These are phyloP conservation scores for Boehmeria nivea DNA, from an alignment of 306 rosid genomes.

Conservation along the genomic window DNA sequence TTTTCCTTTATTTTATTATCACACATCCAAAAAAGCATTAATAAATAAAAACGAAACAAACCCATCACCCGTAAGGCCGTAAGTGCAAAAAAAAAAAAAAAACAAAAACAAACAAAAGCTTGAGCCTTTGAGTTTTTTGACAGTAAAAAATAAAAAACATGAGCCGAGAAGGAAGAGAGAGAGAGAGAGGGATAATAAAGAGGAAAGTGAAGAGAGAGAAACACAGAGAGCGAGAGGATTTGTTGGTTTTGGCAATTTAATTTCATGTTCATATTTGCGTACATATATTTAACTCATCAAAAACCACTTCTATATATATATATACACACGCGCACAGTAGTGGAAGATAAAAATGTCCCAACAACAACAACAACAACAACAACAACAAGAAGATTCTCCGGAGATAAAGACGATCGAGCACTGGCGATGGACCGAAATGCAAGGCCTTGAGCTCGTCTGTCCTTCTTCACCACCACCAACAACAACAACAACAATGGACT, in stretches of 20 bases:
- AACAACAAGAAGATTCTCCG: no score
- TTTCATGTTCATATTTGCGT: background rate
- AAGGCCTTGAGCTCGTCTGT: slow-evolving; percentile 70
- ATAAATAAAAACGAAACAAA: slow-evolving; percentile 15
- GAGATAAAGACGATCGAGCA: slow-evolving; percentile 80
- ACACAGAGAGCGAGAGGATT: slow-evolving; percentile 29
- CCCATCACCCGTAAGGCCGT: no score
- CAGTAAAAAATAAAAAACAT: no score
- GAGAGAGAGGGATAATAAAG: background rate
- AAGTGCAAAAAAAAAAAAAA: no score
- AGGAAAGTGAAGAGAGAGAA: no score
- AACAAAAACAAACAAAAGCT: background rate
- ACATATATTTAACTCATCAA: no score
- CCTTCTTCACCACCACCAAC: slow-evolving; percentile 19
- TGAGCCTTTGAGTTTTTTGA: background rate
- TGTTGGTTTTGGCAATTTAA: slow-evolving; percentile 10
- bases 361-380: slow-evolving; percentile 13
- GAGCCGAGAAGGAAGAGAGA: slow-evolving; percentile 24
- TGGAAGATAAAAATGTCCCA: background rate
- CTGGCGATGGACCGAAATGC: slow-evolving; percentile 99
- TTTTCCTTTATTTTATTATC: background rate
- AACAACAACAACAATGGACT: no score
- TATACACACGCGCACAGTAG: background rate
- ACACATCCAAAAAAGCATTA: slow-evolving; percentile 1
- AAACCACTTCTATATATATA: no score